Percentiles rank a stretch among this genome's conserved stretches.
These are phyloP conservation scores for Cicer chorassanicum DNA, from an alignment of 306 rosid species.

Conservation along the genomic window DNA sequence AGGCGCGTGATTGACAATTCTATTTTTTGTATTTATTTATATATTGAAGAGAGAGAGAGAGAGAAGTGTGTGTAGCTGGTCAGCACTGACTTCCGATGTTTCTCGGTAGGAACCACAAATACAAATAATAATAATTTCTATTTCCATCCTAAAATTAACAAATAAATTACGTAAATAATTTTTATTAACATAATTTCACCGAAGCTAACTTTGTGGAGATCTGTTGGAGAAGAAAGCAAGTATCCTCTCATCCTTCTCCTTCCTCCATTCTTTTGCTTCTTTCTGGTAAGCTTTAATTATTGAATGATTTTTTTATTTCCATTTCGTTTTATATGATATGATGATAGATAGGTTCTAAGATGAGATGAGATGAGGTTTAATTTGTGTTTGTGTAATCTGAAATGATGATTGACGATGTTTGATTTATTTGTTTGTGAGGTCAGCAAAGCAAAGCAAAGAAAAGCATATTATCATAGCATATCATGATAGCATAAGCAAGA, in stretches of 20 bases:
- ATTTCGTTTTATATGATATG: neutral
- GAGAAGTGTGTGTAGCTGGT: constrained; percentile 58
- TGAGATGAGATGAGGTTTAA: neutral
- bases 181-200: neutral
- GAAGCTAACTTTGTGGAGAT: constrained; percentile 47
- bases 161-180: neutral
- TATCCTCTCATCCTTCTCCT: neutral
- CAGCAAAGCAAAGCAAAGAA: neutral
- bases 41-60: neutral
- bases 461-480: too few species aligned
- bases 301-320: neutral
- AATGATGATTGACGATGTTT: neutral
- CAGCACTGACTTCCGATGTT: constrained; percentile 84
- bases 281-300: constrained; percentile 27
- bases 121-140: too few species aligned
- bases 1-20: constrained; percentile 52
- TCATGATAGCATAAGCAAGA: neutral
- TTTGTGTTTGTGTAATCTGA: neutral
- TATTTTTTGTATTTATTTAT: too few species aligned
- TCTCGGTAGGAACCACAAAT: constrained; percentile 63
- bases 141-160: neutral
- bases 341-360: too few species aligned
- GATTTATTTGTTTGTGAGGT: constrained; percentile 12
- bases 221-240: constrained; percentile 35
- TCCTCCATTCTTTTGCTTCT: neutral